Conservation (phyloP, 805 yeast species). For the Candida lessepsii region DNA sequence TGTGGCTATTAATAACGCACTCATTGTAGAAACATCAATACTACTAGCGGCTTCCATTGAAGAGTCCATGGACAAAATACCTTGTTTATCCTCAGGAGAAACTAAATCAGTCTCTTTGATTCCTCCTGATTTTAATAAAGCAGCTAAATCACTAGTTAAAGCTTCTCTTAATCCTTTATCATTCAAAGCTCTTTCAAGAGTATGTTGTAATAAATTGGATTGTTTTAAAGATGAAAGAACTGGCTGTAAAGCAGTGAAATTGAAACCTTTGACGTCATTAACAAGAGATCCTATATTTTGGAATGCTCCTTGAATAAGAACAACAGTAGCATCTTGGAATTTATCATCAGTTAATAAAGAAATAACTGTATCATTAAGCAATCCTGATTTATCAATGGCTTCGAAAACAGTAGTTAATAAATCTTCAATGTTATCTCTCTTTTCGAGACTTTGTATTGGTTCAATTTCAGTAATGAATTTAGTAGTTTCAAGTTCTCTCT, state of each 20-base stretch:
- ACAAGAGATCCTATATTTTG: conserved; percentile 19
- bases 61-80: conserved; percentile 10
- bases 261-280: conserved; percentile 14
- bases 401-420: conserved; percentile 28
- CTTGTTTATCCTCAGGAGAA: conserved; percentile 9
- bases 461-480: conserved; percentile 8
- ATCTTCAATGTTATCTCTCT: conserved; percentile 31
- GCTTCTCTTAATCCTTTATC: conserved; percentile 24
- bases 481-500: conserved; percentile 10
- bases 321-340: conserved; percentile 25
- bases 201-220: conserved; percentile 26
- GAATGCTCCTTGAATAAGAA: conserved; percentile 23
- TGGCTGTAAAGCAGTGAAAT: conserved; percentile 22
- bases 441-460: conserved; percentile 9
- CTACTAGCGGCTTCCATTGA: conserved; percentile 5
- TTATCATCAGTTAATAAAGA: conserved; percentile 22
- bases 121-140: conserved; percentile 18
- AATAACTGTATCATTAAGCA: conserved; percentile 24
- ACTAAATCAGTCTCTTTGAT: conserved; percentile 17
- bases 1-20: conserved; percentile 7
- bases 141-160: conserved; percentile 20
- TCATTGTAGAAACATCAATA: not conserved
- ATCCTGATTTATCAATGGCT: conserved; percentile 27
- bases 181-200: conserved; percentile 22
- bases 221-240: conserved; percentile 19